These are phyloP conservation scores for Alisma plantagoaquatica DNA, from an alignment of 106 monocot species.

Conservation along the genomic window DNA sequence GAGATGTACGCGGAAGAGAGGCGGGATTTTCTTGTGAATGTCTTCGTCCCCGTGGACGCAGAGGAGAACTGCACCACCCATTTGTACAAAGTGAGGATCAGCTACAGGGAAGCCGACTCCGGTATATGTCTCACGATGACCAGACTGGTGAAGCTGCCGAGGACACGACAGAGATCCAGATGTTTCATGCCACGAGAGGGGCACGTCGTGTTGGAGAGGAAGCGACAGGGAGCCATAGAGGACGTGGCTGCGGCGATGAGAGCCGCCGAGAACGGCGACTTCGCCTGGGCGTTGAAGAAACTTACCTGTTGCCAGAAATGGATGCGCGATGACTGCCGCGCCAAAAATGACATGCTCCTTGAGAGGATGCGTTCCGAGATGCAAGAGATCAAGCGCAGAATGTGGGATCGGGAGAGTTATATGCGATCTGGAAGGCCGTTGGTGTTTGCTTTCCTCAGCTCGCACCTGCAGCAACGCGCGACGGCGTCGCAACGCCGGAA, in stretches of 20 bases:
- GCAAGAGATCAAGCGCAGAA: conserved; percentile 76
- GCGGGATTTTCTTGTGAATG: conserved; percentile 54
- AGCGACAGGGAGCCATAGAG: conserved; percentile 52
- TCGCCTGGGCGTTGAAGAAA: conserved; percentile 43
- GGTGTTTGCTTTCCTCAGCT: conserved; percentile 71
- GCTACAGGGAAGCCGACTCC: conserved; percentile 36
- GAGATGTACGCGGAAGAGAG: conserved; percentile 82
- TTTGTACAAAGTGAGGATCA: conserved; percentile 31
- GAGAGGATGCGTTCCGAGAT: conserved; percentile 48
- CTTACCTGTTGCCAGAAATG: conserved; percentile 30
- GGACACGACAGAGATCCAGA: conserved; percentile 9
- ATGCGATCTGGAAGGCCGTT: conserved; percentile 71
- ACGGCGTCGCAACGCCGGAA: no score
- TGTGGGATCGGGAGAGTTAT: conserved; percentile 55
- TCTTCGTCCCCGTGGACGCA: conserved; percentile 27
- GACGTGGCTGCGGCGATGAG: conserved; percentile 47
- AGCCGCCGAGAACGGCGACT: conserved; percentile 52
- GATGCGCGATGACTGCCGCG: conserved; percentile 36
- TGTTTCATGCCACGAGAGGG: conserved; percentile 39
- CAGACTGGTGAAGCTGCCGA: conserved; percentile 22
- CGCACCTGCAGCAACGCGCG: conserved; percentile 82
- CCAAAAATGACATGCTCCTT: conserved; percentile 39
- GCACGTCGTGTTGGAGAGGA: conserved; percentile 60
- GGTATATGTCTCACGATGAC: conserved; percentile 16
- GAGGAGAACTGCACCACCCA: not conserved